Evolutionary conservation across 2,329 filamentous ascomycete genomes (phyloP), one percentile per base, ranked within the genome.

Genomic region (Aspergillus awamori): DNA sequence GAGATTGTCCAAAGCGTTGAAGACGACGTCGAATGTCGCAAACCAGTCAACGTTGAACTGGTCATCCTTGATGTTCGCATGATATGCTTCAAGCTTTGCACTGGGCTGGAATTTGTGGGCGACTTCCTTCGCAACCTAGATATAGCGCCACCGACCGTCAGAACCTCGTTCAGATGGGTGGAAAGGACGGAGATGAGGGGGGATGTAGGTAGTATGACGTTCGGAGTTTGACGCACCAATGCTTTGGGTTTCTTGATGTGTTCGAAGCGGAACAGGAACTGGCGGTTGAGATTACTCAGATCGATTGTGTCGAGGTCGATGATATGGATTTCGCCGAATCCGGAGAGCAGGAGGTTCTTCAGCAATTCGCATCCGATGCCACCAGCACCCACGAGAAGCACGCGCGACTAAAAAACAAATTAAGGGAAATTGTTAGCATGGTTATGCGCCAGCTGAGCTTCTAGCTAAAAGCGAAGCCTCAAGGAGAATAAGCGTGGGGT

Each of bases 291-390:
- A 74, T 99, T 99, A 80, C 93, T 97, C 22, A 99, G 84, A 74
- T 99, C 95, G 79, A 99, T 98, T 1, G 95, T 99, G 77, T 99
- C 95, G 62, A 99, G 90, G 77, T 99, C 95, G 68, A 99, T 92
- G 49, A 98, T 89, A 77, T 97, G 91, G 54, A 98, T 88, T 79
- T 97, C 91, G 67, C 92, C 92, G 70, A 97, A 99, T 67, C 94
- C 93, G 47, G 89, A 90, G 53, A 97, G 88, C 48, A 94, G 92
- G 60, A 99, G 87, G 77, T 98, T 97, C 83, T 99, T 99, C 66
- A 99, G 87, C 7, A 99, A 85, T 80, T 99, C 95, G 80, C 95
- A 99, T 69, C 95, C 95, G 74, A 99, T 99, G 64, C 95, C 95
- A 64, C 95, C 95, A 59, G 95, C 95, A 71, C 95, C 95, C 60